Conservation (phyloP, 345 rosid genomes). For the Salix viminalis region DNA sequence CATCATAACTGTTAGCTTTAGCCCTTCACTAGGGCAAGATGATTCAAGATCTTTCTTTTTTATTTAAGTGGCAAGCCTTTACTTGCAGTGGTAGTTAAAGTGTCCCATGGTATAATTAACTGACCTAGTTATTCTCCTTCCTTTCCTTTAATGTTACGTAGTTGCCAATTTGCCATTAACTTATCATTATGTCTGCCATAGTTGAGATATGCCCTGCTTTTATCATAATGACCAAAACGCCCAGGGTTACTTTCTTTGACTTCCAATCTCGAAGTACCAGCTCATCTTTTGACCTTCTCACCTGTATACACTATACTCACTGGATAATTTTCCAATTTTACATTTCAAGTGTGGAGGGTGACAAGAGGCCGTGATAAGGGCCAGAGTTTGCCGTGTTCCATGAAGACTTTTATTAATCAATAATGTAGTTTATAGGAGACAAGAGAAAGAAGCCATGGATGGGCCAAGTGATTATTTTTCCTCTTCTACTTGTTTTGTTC, state of each 20-base stretch:
- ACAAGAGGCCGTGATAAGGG: slow-evolving; percentile 16
- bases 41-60: neutral
- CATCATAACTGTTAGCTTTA: slow-evolving; percentile 1
- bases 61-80: neutral
- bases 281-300: neutral
- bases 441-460: slow-evolving; percentile 33
- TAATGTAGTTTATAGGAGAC: slow-evolving; percentile 31
- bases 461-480: slow-evolving; percentile 16
- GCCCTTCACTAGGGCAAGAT: neutral
- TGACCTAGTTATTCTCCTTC: no score
- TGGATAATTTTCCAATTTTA: neutral
- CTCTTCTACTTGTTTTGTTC: slow-evolving; percentile 25
- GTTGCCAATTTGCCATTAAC: neutral
- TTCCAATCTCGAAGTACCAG: neutral
- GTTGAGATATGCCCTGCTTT: neutral
- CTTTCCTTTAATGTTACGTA: neutral
- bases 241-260: neutral
- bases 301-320: neutral
- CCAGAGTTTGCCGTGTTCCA: slow-evolving; percentile 1
- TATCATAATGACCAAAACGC: neutral
- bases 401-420: neutral
- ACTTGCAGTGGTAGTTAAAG: neutral
- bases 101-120: neutral
- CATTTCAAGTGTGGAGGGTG: slow-evolving; percentile 8
- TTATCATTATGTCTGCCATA: neutral